A percentile compares a stretch with the other conserved stretches of the same genome.
Evolutionary conservation across 305 asterid genomes (phyloP).

Genomic region (Stenogyne calaminthoides): DNA sequence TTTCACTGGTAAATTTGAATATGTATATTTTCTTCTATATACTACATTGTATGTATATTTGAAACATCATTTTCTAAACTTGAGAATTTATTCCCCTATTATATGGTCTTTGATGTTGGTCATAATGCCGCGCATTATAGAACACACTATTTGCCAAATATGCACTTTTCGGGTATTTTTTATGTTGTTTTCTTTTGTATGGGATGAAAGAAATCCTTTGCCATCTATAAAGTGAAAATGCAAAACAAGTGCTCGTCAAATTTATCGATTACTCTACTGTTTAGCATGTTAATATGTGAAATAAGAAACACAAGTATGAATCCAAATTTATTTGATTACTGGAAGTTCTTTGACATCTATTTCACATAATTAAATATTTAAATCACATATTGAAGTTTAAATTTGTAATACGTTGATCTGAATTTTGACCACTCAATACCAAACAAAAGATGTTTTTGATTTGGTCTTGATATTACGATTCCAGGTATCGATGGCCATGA

Average conservation of each 20-base stretch:
- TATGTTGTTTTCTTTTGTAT: constrained; percentile 17
- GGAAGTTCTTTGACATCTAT: background rate
- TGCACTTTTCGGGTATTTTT: constrained; percentile 5
- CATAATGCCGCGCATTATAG: constrained; percentile 11
- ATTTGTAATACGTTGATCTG: constrained; percentile 5
- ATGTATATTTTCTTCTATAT: constrained; percentile 13
- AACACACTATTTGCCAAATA: constrained; percentile 18
- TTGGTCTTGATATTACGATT: constrained; percentile 27
- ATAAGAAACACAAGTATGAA: background rate
- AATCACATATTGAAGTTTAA: constrained; percentile 7
- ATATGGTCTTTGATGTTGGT: constrained; percentile 12
- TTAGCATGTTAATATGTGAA: background rate
- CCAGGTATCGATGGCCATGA: constrained; percentile 95
- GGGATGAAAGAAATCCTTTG: constrained; percentile 11
- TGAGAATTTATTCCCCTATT: constrained; percentile 4
- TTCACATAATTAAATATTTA: background rate
- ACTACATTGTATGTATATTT: constrained; percentile 15
- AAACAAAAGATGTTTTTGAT: constrained; percentile 7
- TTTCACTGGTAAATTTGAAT: constrained; percentile 68
- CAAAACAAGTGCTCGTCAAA: background rate
- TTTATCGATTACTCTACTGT: background rate
- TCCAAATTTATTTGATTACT: background rate
- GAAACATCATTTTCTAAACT: constrained; percentile 1
- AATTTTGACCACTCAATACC: constrained; percentile 14
- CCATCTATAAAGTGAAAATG: background rate